phyloP scores from a whole-genome alignment of 1,284 basidiomycete species.

The Fomitopsis pinicola region DNA sequence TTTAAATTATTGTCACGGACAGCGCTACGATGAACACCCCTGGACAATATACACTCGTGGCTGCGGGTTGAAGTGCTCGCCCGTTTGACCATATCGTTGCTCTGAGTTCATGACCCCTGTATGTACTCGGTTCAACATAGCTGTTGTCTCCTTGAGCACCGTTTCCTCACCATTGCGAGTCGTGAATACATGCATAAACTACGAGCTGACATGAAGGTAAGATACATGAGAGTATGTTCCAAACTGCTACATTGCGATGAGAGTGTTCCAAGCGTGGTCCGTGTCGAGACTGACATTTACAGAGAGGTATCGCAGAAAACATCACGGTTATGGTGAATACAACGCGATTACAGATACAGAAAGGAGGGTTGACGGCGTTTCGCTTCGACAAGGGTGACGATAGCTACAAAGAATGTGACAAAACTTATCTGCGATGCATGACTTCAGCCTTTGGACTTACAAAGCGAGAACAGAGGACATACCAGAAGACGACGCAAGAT shows the following conservation, averaged over 20 bases:
- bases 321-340: background rate
- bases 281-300: background rate
- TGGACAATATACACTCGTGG: background rate
- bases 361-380: background rate
- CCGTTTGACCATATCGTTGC: background rate
- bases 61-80: slow-evolving; percentile 1
- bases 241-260: too few species aligned
- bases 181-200: too few species aligned
- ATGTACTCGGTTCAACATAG: too few species aligned
- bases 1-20: slow-evolving; percentile 3
- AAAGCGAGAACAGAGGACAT: background rate
- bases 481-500: background rate
- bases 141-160: too few species aligned
- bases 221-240: too few species aligned
- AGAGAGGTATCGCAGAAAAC: background rate
- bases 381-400: too few species aligned
- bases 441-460: background rate
- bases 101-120: background rate
- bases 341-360: background rate
- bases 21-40: background rate
- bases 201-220: too few species aligned
- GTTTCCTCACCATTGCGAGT: too few species aligned
- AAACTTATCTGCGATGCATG: background rate
- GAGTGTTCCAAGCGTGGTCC: background rate
- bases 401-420: background rate